These are phyloP conservation scores for Annona squamosa DNA, from an alignment of 164 flowering plant genomes.

Conservation along the genomic window DNA sequence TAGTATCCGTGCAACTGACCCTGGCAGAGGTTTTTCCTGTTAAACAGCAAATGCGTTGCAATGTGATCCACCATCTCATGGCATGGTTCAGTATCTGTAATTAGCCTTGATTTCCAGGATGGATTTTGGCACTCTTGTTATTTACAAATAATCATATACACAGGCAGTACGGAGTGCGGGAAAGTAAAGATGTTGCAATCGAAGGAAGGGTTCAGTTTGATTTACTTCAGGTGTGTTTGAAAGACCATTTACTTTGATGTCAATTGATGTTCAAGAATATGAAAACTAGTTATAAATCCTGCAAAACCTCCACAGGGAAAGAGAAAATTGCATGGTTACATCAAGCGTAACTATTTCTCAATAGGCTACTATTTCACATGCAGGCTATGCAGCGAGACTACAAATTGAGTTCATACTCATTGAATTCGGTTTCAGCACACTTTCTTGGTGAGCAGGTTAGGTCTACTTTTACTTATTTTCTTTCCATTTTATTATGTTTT, in stretches of 20 bases:
- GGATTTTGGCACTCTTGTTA: background rate
- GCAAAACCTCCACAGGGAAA: background rate
- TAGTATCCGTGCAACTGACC: no score
- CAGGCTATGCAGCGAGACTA: constrained; percentile 93
- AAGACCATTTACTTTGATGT: constrained; percentile 1
- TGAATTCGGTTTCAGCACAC: constrained; percentile 98
- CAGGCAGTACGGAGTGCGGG: constrained; percentile 93
- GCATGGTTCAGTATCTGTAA: background rate
- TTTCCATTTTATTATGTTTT: background rate
- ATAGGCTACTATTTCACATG: constrained; percentile 8
- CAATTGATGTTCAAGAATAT: background rate
- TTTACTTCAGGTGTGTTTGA: constrained; percentile 70
- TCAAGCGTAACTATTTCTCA: background rate
- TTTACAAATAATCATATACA: constrained; percentile 1
- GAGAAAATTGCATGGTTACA: background rate
- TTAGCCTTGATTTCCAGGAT: background rate
- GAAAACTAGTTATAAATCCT: background rate
- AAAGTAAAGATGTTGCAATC: constrained; percentile 83
- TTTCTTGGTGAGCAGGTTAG: constrained; percentile 92
- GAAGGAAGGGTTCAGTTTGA: constrained; percentile 99
- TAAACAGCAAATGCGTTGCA: background rate
- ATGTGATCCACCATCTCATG: background rate
- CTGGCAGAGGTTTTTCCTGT: no score
- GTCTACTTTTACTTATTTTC: background rate
- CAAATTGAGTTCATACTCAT: constrained; percentile 90